Base-by-base conservation (phyloP, 2,329 filamentous ascomycete genomes). In the Drechslerella stenobrocha region DNA sequence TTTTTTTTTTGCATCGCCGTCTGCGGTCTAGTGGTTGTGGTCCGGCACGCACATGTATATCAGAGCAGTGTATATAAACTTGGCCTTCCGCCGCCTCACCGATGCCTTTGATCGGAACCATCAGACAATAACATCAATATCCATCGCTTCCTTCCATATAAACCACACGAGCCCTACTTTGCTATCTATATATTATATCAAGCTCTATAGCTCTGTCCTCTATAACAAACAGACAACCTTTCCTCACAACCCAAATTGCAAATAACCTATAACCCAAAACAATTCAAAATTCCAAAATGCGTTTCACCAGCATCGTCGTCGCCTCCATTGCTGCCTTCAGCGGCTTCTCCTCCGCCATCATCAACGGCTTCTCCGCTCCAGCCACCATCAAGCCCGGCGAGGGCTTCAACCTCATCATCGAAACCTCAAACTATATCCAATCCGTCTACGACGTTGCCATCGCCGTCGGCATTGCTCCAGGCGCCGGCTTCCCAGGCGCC, bases 381-480 rank as follows among this genome's bases (percentile, higher is more conserved):
- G 42, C 59, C n/a, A 73, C 70, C 5, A 69, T 72, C 47, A 63
- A 66, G 26, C 58, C 70, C 2, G 67, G 67, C 15, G 52, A 71
- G 11, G 56, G 66, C 6, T 73, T 73, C 58, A 70, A 66, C 28
- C 52, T 73, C 13, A 69, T 53, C 22, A 65, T 72, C 42, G 70
- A 65, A 8, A 72, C 71, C 3, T 55, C 67, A 20, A 67, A 70
- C 60, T 71, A 70, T 32, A 71, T 70, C 42, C 70, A 71, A 67
- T 63, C 65, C 23, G 71, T 73, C 28, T 64, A 70, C 23, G 70
- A 73, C 35, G 64, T 72, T 9, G 67, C 67, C 9, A 48, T 57
- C 7, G 70, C 67, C 2, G 50, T 72, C 24, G 71, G 71, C 13
- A 48, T 73, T 7, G 57, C 66, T 8, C 55, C 63, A 9, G 70